A percentile compares a stretch with the other conserved stretches of the same genome.
Evolutionary conservation across 1,139 yeast species (phyloP).

Genomic region (Pneumocystis sp.): DNA sequence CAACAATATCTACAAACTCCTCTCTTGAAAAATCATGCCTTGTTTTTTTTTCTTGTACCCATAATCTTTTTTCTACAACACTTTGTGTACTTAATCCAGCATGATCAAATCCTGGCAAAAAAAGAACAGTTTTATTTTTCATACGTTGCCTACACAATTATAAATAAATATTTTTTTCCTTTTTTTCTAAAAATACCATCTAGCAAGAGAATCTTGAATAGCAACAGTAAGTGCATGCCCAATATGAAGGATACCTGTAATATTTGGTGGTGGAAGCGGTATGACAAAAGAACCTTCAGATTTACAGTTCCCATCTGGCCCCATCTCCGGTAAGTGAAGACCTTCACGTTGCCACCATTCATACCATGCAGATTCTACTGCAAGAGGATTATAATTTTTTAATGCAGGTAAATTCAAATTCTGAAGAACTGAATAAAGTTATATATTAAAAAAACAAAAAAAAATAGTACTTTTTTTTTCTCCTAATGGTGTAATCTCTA

Average conservation of each 20-base stretch:
- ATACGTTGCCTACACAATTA: conserved; percentile 44
- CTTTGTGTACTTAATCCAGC: conserved; percentile 99
- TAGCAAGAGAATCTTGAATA: conserved; percentile 81
- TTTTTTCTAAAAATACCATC: conserved; percentile 32
- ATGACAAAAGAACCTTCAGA: conserved; percentile 77
- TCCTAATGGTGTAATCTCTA: conserved; percentile 71
- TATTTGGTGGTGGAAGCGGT: conserved; percentile 98
- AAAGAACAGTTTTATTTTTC: conserved; percentile 90
- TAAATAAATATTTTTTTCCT: not conserved
- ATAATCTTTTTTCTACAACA: conserved; percentile 89
- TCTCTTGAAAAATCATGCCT: conserved; percentile 95
- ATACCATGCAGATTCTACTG: conserved; percentile 96
- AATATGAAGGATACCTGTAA: conserved; percentile 95
- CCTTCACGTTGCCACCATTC: conserved; percentile 92
- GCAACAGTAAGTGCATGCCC: conserved; percentile 96
- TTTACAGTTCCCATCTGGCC: conserved; percentile 55
- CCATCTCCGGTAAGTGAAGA: conserved; percentile 73
- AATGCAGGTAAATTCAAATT: conserved; percentile 83
- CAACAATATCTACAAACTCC: conserved; percentile 68
- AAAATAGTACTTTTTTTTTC: conserved; percentile 47
- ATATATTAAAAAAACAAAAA: not conserved
- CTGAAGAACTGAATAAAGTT: conserved; percentile 32
- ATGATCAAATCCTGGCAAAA: conserved; percentile 94
- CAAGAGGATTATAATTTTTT: conserved; percentile 83
- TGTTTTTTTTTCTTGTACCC: conserved; percentile 77